phyloP scores from a whole-genome alignment of 169 alveolate species.

The Theileria luwenshuni region DNA sequence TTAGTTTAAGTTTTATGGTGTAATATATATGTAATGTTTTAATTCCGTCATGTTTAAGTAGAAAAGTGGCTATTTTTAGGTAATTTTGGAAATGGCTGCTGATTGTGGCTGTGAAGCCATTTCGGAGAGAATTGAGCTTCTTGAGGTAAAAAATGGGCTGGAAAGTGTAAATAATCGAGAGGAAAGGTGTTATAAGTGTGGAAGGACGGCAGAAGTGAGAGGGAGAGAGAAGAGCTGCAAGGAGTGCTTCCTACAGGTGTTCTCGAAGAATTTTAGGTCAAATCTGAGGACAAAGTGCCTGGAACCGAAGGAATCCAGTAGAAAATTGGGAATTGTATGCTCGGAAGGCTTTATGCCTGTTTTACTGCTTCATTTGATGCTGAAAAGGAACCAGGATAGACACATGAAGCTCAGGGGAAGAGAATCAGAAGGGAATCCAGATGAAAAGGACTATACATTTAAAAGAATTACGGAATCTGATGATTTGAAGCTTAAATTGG shows the following conservation, averaged over 20 bases:
- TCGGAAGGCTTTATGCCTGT: conserved; percentile 22
- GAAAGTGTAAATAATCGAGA: neutral
- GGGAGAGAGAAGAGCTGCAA: conserved; percentile 30
- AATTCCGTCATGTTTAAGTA: too few species aligned
- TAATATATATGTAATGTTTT: too few species aligned
- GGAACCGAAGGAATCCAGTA: neutral
- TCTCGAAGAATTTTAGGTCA: conserved; percentile 36
- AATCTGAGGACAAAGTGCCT: conserved; percentile 50
- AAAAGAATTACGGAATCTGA: conserved; percentile 27
- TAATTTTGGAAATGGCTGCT: neutral
- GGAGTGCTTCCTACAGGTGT: conserved; percentile 42
- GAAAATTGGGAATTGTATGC: conserved; percentile 3
- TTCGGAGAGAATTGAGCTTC: neutral
- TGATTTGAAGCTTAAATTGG: conserved; percentile 21
- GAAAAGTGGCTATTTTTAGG: too few species aligned
- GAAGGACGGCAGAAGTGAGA: conserved; percentile 5
- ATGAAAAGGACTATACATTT: conserved; percentile 14
- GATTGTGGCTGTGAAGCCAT: neutral
- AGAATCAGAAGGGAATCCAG: neutral
- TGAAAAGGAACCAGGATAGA: conserved; percentile 48
- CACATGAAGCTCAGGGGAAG: neutral
- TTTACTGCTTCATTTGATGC: conserved; percentile 29
- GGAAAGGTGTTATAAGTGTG: conserved; percentile 34
- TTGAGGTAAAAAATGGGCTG: neutral
- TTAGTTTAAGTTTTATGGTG: too few species aligned